Conservation (phyloP, 495 filamentous ascomycete genomes). For the Neurospora sp. region DNA sequence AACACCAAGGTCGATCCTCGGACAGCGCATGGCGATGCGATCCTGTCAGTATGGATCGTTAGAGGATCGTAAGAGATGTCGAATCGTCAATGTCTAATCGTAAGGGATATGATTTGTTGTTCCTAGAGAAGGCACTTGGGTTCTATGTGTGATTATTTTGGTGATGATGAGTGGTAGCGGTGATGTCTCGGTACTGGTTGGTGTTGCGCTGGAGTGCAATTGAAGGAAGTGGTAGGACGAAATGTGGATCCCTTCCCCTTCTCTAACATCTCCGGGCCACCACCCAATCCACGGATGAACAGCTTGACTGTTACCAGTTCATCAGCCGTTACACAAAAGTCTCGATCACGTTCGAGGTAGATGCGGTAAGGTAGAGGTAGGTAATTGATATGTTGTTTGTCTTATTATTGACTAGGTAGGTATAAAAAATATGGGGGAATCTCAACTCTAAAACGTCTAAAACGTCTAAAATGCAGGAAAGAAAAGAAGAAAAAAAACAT, state of each 20-base stretch:
- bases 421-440: not conserved
- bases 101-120: too few species aligned
- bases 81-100: not conserved
- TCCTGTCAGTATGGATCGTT: not conserved
- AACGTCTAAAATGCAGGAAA: not conserved
- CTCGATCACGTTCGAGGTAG: too few species aligned
- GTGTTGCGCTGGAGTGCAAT: not conserved
- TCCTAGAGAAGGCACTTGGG: too few species aligned
- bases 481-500: not conserved
- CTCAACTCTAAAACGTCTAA: not conserved
- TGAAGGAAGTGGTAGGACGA: not conserved
- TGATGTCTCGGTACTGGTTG: not conserved
- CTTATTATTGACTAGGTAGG: not conserved
- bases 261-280: not conserved
- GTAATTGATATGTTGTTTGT: not conserved
- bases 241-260: not conserved
- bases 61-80: not conserved
- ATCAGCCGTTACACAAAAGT: not conserved
- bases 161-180: not conserved
- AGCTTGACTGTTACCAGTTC: not conserved
- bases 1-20: not conserved
- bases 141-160: too few species aligned
- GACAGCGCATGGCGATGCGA: not conserved
- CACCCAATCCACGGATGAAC: not conserved
- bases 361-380: too few species aligned